phyloP scores from a whole-genome alignment of 495 filamentous ascomycete genomes.

The Neurospora terricola region DNA sequence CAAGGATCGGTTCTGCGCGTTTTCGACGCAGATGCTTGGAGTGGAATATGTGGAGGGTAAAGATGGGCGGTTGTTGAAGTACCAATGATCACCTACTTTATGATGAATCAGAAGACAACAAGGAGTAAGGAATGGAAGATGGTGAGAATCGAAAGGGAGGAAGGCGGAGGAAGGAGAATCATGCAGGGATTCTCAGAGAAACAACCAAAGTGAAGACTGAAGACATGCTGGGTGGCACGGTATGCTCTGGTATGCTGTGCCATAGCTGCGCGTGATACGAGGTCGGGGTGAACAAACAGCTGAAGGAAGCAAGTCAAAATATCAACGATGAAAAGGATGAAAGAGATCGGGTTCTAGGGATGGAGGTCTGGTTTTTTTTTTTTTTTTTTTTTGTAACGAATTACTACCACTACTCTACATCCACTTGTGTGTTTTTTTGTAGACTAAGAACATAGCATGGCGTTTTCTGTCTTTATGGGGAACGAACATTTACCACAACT shows the following conservation, averaged over 20 bases:
- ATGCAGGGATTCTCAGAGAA: not conserved
- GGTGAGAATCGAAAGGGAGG: not conserved
- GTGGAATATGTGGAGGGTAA: constrained; percentile 29
- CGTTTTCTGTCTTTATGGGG: not conserved
- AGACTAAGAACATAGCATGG: not conserved
- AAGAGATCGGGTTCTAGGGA: not conserved
- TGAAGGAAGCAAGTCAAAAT: not conserved
- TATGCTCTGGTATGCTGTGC: not conserved
- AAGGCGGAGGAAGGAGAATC: not conserved
- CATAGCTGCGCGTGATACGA: not conserved
- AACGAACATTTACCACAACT: not conserved
- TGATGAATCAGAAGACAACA: not conserved
- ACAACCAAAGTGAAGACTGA: not conserved
- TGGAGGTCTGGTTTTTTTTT: not conserved
- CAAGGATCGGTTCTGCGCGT: constrained; percentile 82
- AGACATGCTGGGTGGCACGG: not conserved
- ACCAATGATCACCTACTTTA: not conserved
- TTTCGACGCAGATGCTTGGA: constrained; percentile 49
- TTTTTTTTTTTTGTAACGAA: not conserved
- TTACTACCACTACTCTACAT: not conserved
- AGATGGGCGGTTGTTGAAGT: constrained; percentile 19
- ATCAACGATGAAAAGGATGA: not conserved
- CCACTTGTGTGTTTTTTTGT: not conserved
- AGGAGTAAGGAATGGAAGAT: not conserved
- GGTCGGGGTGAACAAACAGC: not conserved